phyloP scores from a whole-genome alignment of 1,284 basidiomycete genomes.

The Trametes sp. region DNA sequence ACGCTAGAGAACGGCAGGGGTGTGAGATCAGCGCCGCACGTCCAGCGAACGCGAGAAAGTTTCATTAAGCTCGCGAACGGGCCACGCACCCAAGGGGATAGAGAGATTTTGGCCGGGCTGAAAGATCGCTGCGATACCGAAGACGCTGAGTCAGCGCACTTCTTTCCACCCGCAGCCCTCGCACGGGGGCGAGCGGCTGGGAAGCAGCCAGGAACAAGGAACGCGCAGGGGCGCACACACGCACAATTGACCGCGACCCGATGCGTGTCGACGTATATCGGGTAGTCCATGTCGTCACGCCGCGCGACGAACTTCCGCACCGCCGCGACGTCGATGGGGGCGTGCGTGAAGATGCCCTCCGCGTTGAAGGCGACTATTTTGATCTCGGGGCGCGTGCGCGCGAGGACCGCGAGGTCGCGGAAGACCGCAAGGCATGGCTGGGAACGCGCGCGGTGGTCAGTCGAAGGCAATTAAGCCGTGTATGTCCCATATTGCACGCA shows the following conservation, averaged over 20 bases:
- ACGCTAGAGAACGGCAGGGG: conserved; percentile 30
- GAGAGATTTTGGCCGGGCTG: conserved; percentile 43
- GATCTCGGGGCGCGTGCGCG: conserved; percentile 37
- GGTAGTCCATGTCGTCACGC: conserved; percentile 42
- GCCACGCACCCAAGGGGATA: conserved; percentile 40
- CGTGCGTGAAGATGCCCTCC: conserved; percentile 44
- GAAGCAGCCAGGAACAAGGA: conserved; percentile 20
- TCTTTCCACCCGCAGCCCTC: not conserved
- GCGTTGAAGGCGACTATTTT: conserved; percentile 44
- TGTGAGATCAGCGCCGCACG: conserved; percentile 11
- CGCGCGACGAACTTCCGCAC: conserved; percentile 38
- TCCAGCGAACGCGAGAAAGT: conserved; percentile 20
- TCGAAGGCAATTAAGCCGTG: conserved; percentile 33
- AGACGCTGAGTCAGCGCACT: conserved; percentile 26
- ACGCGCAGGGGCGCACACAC: conserved; percentile 10
- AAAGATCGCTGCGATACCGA: conserved; percentile 38
- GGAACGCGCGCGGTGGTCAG: conserved; percentile 24
- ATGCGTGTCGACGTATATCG: conserved; percentile 41
- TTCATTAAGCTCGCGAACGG: conserved; percentile 28
- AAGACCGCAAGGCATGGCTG: conserved; percentile 45
- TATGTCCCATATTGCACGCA: conserved; percentile 34
- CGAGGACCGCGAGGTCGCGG: conserved; percentile 38
- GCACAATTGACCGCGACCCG: conserved; percentile 41
- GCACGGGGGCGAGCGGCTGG: conserved; percentile 1
- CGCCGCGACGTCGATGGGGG: conserved; percentile 37